Evolutionary conservation across 2,329 filamentous ascomycete genomes (phyloP).

Genomic region (Neocatenulostroma microsporum): DNA sequence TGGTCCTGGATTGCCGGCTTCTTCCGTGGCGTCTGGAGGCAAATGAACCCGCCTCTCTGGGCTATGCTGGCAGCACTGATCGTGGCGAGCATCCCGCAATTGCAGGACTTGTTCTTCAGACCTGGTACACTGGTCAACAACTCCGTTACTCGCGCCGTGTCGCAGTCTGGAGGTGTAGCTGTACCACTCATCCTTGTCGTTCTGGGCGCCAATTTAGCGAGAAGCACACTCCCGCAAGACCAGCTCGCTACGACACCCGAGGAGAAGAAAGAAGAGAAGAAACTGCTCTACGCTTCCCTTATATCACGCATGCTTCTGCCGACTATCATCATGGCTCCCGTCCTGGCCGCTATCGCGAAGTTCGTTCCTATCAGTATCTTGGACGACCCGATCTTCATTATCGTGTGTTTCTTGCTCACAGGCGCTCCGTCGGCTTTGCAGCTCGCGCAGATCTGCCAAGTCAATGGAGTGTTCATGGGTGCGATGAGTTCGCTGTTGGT

Average conservation of each 20-base stretch:
- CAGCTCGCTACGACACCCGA: slow-evolving; percentile 59
- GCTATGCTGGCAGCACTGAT: slow-evolving; percentile 89
- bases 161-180: slow-evolving; percentile 79
- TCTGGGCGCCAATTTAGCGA: slow-evolving; percentile 84
- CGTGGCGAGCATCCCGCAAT: slow-evolving; percentile 74
- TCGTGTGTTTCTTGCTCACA: slow-evolving; percentile 93
- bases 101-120: slow-evolving; percentile 81
- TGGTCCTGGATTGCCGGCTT: slow-evolving; percentile 44
- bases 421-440: slow-evolving; percentile 91
- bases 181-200: slow-evolving; percentile 94
- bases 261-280: slow-evolving; percentile 60
- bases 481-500: slow-evolving; percentile 91
- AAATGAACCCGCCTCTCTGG: slow-evolving; percentile 98
- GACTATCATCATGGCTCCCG: slow-evolving; percentile 82
- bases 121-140: slow-evolving; percentile 86
- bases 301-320: slow-evolving; percentile 88
- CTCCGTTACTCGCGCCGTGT: slow-evolving; percentile 80
- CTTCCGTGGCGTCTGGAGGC: slow-evolving; percentile 67
- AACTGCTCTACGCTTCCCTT: slow-evolving; percentile 76
- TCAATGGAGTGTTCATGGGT: slow-evolving; percentile 91
- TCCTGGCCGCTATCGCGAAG: slow-evolving; percentile 80
- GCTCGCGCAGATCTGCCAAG: slow-evolving; percentile 95
- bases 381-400: slow-evolving; percentile 95
- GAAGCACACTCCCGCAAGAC: slow-evolving; percentile 72
- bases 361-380: slow-evolving; percentile 88